phyloP scores from a whole-genome alignment of 306 rosid genomes.

The Cotoneaster glaucophyllus region DNA sequence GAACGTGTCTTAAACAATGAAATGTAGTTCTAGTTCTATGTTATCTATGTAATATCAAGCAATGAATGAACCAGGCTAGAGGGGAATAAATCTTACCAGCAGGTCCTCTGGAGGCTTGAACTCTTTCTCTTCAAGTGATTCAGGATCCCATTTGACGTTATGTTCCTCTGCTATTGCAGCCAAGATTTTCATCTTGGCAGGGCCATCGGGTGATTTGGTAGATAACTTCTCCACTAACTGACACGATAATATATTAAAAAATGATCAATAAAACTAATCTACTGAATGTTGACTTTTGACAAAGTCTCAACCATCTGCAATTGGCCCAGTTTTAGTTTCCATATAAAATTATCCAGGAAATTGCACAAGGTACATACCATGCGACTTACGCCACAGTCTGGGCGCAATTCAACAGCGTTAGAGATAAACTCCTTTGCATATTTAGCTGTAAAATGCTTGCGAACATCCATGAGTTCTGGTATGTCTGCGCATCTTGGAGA shows the following conservation, averaged over 20 bases:
- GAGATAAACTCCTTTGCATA: constrained; percentile 82
- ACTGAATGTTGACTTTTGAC: constrained; percentile 10
- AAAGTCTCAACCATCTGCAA: neutral
- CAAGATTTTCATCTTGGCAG: constrained; percentile 65
- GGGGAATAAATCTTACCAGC: constrained; percentile 43
- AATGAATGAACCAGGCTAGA: constrained; percentile 4
- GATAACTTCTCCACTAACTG: constrained; percentile 95
- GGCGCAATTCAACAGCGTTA: constrained; percentile 80
- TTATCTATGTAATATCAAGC: constrained; percentile 5
- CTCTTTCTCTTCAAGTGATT: constrained; percentile 54
- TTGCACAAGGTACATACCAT: constrained; percentile 43
- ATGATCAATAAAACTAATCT: constrained; percentile 8
- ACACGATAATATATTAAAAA: constrained; percentile 16
- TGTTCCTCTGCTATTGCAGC: constrained; percentile 83
- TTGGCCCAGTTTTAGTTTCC: neutral
- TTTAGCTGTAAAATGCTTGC: constrained; percentile 67
- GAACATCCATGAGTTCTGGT: constrained; percentile 76
- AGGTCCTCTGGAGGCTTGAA: constrained; percentile 50
- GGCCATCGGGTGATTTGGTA: constrained; percentile 89
- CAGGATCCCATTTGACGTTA: constrained; percentile 85
- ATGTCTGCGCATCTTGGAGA: constrained; percentile 83
- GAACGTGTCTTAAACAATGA: neutral
- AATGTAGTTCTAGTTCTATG: neutral
- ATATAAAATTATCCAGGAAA: constrained; percentile 5
- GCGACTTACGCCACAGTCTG: constrained; percentile 92